Evolutionary conservation across 2,329 filamentous ascomycete species (phyloP).

Genomic region (Colletotrichum godetiae): DNA sequence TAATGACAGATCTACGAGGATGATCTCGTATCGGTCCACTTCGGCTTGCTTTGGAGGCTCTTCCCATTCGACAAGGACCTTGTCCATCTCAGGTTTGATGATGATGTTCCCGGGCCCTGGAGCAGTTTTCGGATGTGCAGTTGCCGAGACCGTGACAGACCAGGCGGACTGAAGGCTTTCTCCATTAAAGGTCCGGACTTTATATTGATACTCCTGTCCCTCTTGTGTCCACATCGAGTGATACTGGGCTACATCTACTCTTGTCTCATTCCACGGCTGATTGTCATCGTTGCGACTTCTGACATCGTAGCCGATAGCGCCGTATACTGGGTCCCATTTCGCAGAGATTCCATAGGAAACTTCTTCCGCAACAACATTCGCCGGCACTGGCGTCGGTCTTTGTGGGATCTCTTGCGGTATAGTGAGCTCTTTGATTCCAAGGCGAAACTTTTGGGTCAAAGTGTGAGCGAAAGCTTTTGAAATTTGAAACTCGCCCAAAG

Average conservation of each 20-base stretch:
- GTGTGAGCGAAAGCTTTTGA: constrained; percentile 51
- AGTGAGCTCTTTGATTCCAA: constrained; percentile 39
- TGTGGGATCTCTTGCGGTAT: constrained; percentile 39
- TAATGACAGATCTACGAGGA: not conserved
- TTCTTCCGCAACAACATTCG: constrained; percentile 28
- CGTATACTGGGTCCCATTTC: constrained; percentile 40
- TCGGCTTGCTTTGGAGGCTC: not conserved
- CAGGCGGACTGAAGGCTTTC: constrained; percentile 24
- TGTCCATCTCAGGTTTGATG: constrained; percentile 22
- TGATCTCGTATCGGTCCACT: not conserved
- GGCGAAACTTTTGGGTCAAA: constrained; percentile 40
- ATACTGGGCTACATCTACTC: not conserved
- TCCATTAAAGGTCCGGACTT: constrained; percentile 29
- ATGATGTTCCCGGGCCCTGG: not conserved
- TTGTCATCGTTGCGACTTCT: not conserved
- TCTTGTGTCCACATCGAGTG: constrained; percentile 18
- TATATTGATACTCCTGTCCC: constrained; percentile 25
- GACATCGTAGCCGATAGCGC: constrained; percentile 38
- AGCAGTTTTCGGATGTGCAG: not conserved
- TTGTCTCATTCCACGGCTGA: constrained; percentile 6
- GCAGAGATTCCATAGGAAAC: constrained; percentile 35
- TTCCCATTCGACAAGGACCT: not conserved
- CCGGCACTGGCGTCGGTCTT: constrained; percentile 34
- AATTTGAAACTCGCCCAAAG: constrained; percentile 54
- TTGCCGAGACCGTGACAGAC: constrained; percentile 1